Base-by-base conservation (phyloP, 108 stramenopile genomes). In the Skeletonema potamos region DNA sequence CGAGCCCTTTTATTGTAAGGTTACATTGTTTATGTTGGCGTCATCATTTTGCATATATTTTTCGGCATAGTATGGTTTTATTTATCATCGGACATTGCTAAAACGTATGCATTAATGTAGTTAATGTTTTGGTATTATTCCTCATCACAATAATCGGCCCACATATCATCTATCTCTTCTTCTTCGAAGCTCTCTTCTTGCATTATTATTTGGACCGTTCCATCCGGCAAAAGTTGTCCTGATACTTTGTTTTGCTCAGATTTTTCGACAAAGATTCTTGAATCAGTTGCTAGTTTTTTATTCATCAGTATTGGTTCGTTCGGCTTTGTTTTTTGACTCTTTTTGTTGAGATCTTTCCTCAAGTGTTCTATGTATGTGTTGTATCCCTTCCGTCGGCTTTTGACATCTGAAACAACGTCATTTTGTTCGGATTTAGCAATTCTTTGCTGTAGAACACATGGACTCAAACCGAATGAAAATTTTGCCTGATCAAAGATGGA, bases 151-250 rank as follows among this genome's bases (percentile, higher is more conserved):
- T 12, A 41, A 37, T 37, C 58, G 1, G n/a, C 58, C 58, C 58
- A 59, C 17, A 59, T 59, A 37, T 59, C 58, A 37, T 59, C 58
- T n/a, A 59, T 59, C 34, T 59, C 58, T 17, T 59, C 58, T 18
- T 59, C 58, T 2, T 26, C 10, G 5, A 10, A 12, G 10, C 36
- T 37, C 4, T 33, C 30, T 13, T 57, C 56, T 15, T 30, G 56
- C 12, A 13, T 3, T 3, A 18, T 57, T 11, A 57, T 22, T 30
- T 27, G 6, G 4, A 57, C 56, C 4, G 56, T 57, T 24, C 56
- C 56, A 30, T 57, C 56, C 12, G 56, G 27, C 2, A 57, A 30
- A 11, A 57, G 56, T 30, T 57, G 26, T 57, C 56, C 56, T 27
- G 56, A 57, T 13, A 24, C 28, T 22, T n/a, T 12, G 6, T 20